Evolutionary conservation across 2,329 filamentous ascomycete species (phyloP), one percentile per base, ranked within the genome.

Genomic region (Aspergillus melleus): DNA sequence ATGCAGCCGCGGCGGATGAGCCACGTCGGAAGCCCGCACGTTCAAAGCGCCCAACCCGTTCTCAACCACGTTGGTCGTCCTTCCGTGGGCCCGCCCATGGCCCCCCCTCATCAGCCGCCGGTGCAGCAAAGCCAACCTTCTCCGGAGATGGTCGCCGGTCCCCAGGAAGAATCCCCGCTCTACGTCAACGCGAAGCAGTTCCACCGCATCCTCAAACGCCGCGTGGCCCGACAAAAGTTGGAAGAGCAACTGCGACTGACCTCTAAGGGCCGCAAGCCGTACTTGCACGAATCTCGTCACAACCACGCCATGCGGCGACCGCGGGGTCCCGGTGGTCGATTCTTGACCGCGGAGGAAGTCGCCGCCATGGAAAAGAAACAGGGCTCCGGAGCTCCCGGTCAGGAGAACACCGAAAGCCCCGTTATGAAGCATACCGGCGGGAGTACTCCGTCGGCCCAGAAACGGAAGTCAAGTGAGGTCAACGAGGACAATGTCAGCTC

Each of bases 131-230:
- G 89, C 77, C 85, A 86, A 63, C 87, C 91, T 63, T 94, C 92
- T 1, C 91, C 92, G 8, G 93, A 97, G 73, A 86, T 95, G 69
- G 85, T 90, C 1, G 81, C 89, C 8, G 83, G 84, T 14, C 84
- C 85, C 14, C 87, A 88, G 4, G 95, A 98, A 74, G 95, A 99
- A 73, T 94, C 94, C 0, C 95, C 95, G 0, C 81, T 99, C 1
- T 99, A 99, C 69, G 95, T 99, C 71, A 99, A 99, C 70, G 95
- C 95, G 5, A 99, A 99, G 76, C 95, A 99, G 72, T 99, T 99
- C 68, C 95, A 99, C 74, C 90, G 95, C 26, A 99, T 99, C 52
- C 79, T 99, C 57, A 98, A 99, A 82, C 86, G 95, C 59, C 87
- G 95, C 60, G 92, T 98, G 64, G 95, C 95, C 6, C 86, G 95